phyloP scores from a whole-genome alignment of 2,329 filamentous ascomycete genomes.

The Colletotrichum sp. region DNA sequence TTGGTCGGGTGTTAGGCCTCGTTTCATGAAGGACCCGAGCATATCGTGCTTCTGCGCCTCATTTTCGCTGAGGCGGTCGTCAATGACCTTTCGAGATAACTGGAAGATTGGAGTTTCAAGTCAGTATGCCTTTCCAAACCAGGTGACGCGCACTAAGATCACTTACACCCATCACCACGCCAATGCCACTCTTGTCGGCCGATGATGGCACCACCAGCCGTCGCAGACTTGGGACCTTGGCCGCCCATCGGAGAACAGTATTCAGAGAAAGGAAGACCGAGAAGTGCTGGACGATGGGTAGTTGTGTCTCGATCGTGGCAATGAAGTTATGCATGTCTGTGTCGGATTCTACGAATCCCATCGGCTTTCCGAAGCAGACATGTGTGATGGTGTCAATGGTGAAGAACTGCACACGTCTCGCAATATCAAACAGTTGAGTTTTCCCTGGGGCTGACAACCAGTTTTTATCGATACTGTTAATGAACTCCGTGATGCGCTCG shows the following conservation, averaged over 20 bases:
- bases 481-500: conserved; percentile 45
- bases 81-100: conserved; percentile 42
- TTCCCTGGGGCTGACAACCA: conserved; percentile 14
- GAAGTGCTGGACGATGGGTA: conserved; percentile 45
- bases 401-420: conserved; percentile 51
- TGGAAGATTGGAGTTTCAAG: no score
- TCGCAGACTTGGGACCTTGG: background rate
- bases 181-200: background rate
- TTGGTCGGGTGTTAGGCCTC: conserved; percentile 40
- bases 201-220: background rate
- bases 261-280: conserved; percentile 43
- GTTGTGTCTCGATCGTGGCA: conserved; percentile 41
- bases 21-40: conserved; percentile 47
- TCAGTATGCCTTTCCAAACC: background rate
- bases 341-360: conserved; percentile 50
- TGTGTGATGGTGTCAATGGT: conserved; percentile 59
- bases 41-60: conserved; percentile 52
- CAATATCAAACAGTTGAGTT: conserved; percentile 52
- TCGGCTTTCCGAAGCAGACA: conserved; percentile 51
- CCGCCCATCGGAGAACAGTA: conserved; percentile 44
- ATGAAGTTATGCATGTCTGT: conserved; percentile 53
- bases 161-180: background rate
- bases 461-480: conserved; percentile 48
- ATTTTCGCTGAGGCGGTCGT: conserved; percentile 48
- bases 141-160: background rate